Percentiles rank a stretch among this genome's conserved stretches.
These are phyloP conservation scores for Stemphylium vesicarium DNA, from an alignment of 2,329 filamentous ascomycete species.

Conservation along the genomic window DNA sequence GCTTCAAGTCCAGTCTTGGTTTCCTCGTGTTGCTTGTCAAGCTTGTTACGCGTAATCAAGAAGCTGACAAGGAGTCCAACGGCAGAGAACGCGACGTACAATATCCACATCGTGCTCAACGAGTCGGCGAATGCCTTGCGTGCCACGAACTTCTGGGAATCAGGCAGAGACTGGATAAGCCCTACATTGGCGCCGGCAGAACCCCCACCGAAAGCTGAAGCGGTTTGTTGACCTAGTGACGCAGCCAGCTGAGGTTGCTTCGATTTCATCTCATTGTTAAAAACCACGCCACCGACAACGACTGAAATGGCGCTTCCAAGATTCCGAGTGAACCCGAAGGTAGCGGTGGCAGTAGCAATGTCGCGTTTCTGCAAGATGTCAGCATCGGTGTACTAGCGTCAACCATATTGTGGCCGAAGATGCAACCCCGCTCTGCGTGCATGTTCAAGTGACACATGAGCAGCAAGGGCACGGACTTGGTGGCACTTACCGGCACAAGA, in stretches of 20 bases:
- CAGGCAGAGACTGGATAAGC: conserved; percentile 60
- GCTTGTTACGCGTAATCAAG: conserved; percentile 51
- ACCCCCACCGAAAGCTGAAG: conserved; percentile 62
- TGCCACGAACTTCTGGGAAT: conserved; percentile 52
- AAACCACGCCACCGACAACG: conserved; percentile 78
- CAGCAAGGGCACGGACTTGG: not conserved
- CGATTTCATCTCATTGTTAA: conserved; percentile 74
- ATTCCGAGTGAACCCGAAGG: conserved; percentile 71
- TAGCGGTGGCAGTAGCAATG: conserved; percentile 71
- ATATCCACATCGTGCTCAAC: conserved; percentile 58
- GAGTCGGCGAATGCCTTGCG: conserved; percentile 53
- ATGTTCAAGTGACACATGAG: not conserved
- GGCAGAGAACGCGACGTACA: conserved; percentile 53
- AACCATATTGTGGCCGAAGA: not conserved
- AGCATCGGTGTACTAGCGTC: conserved; percentile 15
- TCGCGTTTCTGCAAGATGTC: conserved; percentile 55
- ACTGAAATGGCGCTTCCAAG: conserved; percentile 71
- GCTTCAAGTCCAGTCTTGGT: conserved; percentile 58
- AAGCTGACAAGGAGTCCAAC: conserved; percentile 49
- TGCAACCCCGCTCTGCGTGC: conserved; percentile 8
- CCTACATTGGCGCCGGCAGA: conserved; percentile 67
- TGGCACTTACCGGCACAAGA: conserved; percentile 56
- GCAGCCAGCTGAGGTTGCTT: conserved; percentile 58
- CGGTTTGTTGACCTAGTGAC: conserved; percentile 60
- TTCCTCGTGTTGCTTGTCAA: conserved; percentile 54